A percentile compares a stretch with the other conserved stretches of the same genome.
These are phyloP conservation scores for Ceratobasidium sp. DNA, from an alignment of 1,284 basidiomycete genomes.

Conservation along the genomic window DNA sequence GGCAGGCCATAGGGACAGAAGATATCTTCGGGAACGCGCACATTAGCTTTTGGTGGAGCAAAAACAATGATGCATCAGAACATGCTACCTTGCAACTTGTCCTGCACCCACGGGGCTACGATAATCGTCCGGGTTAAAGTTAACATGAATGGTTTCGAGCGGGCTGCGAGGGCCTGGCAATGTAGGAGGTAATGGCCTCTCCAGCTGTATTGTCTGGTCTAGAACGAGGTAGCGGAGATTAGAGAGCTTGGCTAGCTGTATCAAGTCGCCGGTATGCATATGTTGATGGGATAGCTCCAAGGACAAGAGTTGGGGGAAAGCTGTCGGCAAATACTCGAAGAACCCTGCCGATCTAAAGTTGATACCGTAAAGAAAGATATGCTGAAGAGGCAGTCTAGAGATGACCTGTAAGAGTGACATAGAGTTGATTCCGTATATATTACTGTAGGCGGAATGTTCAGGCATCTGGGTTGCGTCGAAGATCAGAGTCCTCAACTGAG, in stretches of 20 bases:
- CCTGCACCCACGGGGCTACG: no score
- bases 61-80: no score
- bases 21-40: background rate
- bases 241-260: conserved; percentile 2
- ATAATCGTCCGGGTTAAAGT: no score
- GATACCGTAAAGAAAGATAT: background rate
- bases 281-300: background rate
- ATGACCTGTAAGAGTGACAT: background rate
- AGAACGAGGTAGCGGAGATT: background rate
- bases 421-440: background rate
- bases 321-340: background rate
- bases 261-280: background rate
- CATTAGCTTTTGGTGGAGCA: no score
- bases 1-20: background rate
- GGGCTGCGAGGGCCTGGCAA: no score
- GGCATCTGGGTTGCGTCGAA: background rate
- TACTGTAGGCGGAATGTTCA: no score
- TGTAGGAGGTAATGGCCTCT: no score
- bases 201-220: no score
- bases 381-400: background rate
- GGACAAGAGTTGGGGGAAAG: background rate
- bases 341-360: background rate
- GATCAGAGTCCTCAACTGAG: background rate
- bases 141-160: no score
- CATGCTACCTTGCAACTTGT: no score